phyloP scores from a whole-genome alignment of 129 eudicot genomes.

The Lactuca sativa region DNA sequence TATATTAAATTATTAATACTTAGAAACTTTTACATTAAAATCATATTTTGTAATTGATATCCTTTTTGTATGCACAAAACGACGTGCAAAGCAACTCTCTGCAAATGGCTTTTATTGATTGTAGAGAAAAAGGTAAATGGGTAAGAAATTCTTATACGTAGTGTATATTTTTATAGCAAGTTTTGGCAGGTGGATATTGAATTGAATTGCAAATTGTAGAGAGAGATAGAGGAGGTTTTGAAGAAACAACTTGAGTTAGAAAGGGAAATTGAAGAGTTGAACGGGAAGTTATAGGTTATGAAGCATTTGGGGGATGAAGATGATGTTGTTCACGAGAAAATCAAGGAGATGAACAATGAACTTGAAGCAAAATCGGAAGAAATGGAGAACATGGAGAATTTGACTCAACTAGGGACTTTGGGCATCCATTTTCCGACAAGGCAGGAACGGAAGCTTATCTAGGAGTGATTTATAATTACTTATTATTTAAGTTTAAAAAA shows the following conservation, averaged over 20 bases:
- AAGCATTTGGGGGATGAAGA: slow-evolving; percentile 79
- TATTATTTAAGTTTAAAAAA: no score
- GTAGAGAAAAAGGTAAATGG: slow-evolving; percentile 73
- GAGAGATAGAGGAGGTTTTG: slow-evolving; percentile 79
- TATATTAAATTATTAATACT: no score
- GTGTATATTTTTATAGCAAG: neutral
- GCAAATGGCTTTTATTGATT: slow-evolving; percentile 80
- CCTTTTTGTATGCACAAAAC: slow-evolving; percentile 46
- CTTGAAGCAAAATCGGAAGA: slow-evolving; percentile 58
- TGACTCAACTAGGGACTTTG: slow-evolving; percentile 24
- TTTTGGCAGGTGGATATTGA: neutral
- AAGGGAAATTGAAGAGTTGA: slow-evolving; percentile 76
- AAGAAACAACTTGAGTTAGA: slow-evolving; percentile 68
- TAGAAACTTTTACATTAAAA: neutral
- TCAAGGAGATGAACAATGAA: slow-evolving; percentile 65
- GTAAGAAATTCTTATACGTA: neutral
- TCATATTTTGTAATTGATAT: slow-evolving; percentile 17
- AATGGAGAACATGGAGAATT: slow-evolving; percentile 45
- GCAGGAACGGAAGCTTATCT: no score
- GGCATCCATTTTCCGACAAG: no score
- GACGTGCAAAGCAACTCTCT: slow-evolving; percentile 67
- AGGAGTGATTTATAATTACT: no score
- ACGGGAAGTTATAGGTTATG: slow-evolving; percentile 88
- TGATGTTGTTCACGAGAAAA: slow-evolving; percentile 71
- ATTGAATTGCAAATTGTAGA: slow-evolving; percentile 35